Base-by-base conservation (phyloP, 148 eudicot genomes). In the Spergularia bocconei region DNA sequence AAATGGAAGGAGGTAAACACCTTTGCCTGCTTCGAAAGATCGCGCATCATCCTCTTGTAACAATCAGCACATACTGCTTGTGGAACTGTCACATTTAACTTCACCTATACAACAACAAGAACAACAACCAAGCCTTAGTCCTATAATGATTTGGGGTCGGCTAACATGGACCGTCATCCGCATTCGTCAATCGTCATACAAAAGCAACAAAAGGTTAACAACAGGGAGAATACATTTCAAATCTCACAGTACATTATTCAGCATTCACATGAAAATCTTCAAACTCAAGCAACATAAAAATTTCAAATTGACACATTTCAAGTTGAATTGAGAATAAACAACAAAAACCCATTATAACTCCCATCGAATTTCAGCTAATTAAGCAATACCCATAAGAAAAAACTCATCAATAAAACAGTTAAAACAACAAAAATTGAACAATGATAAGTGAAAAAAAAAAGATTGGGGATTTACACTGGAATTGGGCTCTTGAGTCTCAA, bases 41-140 rank as follows among this genome's bases (percentile, higher is more conserved):
- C 94, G 44, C 77, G 80, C 69, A 96, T 67, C 75, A 96, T 86
- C 74, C 75, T 81, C 74, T 73, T 83, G 83, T 91, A 91, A 67
- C 93, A 89, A 83, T 96, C 97, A 58, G 88, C 89, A 56, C 99
- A 96, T 69, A 96, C 98, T 74, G 67, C 87, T 65, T 82, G 68
- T 65, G 99, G 99, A 84, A 96, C 99, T 83, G 78, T 88, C 55
- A 96, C 93, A 71, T 87, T 91, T 86, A 96, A 83, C 72, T 81
- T 84, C 52, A 88, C 91, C 99, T 96, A 93, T 80, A 84, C 57
- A 29, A 2, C 36, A 29, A 2, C 36, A 29, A 29, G 3, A 29
- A 29, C 36, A 29, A 29, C 36, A 29, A 29, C 36, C 36, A 29
- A 29, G 4, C 36, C 36, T 29, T 29, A 29, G 36, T 29, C 36